phyloP scores from a whole-genome alignment of 1,139 yeast genomes.

The Ogataea hybrid region DNA sequence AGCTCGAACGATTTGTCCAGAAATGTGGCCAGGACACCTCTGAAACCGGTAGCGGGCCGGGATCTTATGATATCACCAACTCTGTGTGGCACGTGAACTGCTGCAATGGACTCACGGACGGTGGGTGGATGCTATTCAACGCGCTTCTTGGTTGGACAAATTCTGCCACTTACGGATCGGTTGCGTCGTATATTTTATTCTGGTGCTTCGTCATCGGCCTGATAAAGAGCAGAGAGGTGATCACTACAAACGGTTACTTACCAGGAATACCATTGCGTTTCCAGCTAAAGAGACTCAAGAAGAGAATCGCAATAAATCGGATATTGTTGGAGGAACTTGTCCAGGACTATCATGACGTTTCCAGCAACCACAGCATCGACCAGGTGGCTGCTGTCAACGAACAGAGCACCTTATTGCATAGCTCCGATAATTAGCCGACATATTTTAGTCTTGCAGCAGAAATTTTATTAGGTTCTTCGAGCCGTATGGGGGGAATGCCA shows the following conservation, averaged over 20 bases:
- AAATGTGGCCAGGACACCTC: conserved; percentile 82
- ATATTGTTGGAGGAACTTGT: conserved; percentile 24
- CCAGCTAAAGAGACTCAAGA: conserved; percentile 56
- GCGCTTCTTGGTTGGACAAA: conserved; percentile 96
- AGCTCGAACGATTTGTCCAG: conserved; percentile 63
- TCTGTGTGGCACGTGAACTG: conserved; percentile 97
- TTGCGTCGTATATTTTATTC: conserved; percentile 68
- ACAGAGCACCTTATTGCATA: conserved; percentile 6
- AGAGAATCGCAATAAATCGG: conserved; percentile 36
- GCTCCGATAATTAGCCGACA: conserved; percentile 1
- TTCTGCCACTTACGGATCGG: conserved; percentile 91
- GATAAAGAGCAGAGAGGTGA: conserved; percentile 49
- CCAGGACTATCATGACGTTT: conserved; percentile 30
- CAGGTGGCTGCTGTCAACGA: neutral
- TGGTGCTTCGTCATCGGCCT: conserved; percentile 66
- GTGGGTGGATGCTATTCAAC: conserved; percentile 91
- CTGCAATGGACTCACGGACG: conserved; percentile 87
- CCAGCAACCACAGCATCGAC: conserved; percentile 22
- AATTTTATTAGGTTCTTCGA: neutral
- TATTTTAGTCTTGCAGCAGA: neutral
- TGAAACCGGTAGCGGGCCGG: conserved; percentile 92
- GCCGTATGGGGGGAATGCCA: conserved; percentile 49
- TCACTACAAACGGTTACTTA: conserved; percentile 62
- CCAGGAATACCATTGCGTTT: conserved; percentile 59
- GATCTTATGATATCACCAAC: conserved; percentile 78